Conservation (phyloP, 2,329 filamentous ascomycete genomes). For the Coniochaeta sp. region DNA sequence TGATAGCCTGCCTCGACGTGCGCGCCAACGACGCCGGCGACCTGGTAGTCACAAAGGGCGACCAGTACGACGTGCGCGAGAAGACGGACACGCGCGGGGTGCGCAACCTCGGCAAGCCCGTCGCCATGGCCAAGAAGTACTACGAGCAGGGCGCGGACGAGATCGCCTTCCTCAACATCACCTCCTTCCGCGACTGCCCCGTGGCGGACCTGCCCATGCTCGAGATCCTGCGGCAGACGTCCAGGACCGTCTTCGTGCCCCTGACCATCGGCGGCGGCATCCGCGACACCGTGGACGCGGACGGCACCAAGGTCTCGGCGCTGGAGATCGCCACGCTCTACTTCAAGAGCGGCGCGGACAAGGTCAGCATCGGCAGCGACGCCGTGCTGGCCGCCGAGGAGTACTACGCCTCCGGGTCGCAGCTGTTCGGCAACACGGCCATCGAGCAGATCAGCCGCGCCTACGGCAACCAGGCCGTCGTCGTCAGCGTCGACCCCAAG, state of each 20-base stretch:
- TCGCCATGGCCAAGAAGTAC: conserved; percentile 88
- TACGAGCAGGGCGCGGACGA: conserved; percentile 97
- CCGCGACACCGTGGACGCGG: conserved; percentile 81
- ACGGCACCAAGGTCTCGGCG: conserved; percentile 79
- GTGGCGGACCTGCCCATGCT: conserved; percentile 92
- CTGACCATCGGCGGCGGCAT: conserved; percentile 95
- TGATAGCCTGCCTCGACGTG: conserved; percentile 95
- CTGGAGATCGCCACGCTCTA: conserved; percentile 94
- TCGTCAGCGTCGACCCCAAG: conserved; percentile 91
- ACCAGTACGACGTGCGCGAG: conserved; percentile 97
- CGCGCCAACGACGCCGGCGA: conserved; percentile 91
- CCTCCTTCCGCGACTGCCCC: conserved; percentile 91
- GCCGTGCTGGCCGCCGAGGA: conserved; percentile 89
- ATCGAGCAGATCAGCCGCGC: conserved; percentile 92
- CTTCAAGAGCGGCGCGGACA: conserved; percentile 95
- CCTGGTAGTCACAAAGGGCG: conserved; percentile 94
- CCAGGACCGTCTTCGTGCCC: conserved; percentile 89
- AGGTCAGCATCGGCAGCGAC: conserved; percentile 93
- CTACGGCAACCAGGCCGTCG: conserved; percentile 94
- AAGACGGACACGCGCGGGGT: conserved; percentile 64
- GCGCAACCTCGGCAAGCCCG: conserved; percentile 91
- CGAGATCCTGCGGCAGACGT: conserved; percentile 79
- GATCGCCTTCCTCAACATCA: conserved; percentile 97
- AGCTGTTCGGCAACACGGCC: conserved; percentile 72
- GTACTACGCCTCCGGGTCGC: conserved; percentile 66